Evolutionary conservation across 1,284 basidiomycete genomes (phyloP).

Genomic region (Malassezia slooffiae): DNA sequence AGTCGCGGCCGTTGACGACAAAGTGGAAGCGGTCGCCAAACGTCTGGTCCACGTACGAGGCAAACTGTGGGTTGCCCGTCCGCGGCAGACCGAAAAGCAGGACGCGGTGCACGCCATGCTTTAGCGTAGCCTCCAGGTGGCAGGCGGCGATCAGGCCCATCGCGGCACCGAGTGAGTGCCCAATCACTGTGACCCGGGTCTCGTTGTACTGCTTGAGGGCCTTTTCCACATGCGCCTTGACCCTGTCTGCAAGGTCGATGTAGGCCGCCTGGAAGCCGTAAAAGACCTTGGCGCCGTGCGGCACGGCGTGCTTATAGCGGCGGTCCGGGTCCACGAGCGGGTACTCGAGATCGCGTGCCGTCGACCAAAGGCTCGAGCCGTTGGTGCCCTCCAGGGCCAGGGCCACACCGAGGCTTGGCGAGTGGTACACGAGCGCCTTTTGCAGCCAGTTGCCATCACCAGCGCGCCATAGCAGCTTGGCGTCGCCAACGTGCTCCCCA

Average conservation of each 20-base stretch:
- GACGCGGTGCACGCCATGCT: slow-evolving; percentile 9
- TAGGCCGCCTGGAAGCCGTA: slow-evolving; percentile 30
- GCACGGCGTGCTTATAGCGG: slow-evolving; percentile 16
- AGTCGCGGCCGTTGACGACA: slow-evolving; percentile 24
- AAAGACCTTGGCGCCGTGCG: slow-evolving; percentile 16
- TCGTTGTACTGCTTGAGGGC: slow-evolving; percentile 15
- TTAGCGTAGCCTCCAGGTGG: slow-evolving; percentile 20
- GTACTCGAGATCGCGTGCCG: slow-evolving; percentile 22
- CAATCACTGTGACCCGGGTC: slow-evolving; percentile 17
- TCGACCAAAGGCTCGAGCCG: slow-evolving; percentile 17
- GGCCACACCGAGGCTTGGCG: slow-evolving; percentile 17
- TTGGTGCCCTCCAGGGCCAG: slow-evolving; percentile 29
- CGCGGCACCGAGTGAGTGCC: slow-evolving; percentile 30
- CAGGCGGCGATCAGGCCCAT: slow-evolving; percentile 24
- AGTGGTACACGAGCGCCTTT: slow-evolving; percentile 21
- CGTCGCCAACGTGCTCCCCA: too few relatives aligned
- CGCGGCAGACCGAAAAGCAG: slow-evolving; percentile 26
- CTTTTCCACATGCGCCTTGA: slow-evolving; percentile 21
- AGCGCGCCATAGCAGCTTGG: slow-evolving; percentile 19
- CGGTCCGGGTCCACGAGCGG: slow-evolving; percentile 15
- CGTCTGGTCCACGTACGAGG: slow-evolving; percentile 20
- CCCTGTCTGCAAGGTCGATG: slow-evolving; percentile 18
- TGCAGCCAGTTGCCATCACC: slow-evolving; percentile 23
- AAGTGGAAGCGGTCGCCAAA: slow-evolving; percentile 17
- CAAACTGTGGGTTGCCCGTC: slow-evolving; percentile 21